Evolutionary conservation across 192 early-diverging fungal species (phyloP).

Genomic region (Rhizophagus sp.): DNA sequence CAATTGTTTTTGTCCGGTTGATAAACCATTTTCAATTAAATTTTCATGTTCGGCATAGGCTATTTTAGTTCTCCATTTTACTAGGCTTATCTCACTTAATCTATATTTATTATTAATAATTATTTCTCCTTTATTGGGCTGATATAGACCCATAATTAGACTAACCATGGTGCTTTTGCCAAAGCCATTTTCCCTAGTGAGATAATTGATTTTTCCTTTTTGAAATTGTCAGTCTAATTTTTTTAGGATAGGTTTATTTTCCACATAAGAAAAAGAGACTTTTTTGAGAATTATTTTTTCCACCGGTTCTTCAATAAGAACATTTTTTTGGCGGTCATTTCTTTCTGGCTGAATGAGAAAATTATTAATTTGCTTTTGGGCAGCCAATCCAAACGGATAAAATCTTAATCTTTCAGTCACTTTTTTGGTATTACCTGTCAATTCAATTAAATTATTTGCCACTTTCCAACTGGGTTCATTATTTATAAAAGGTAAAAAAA

Average conservation of each 20-base stretch:
- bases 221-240: neutral
- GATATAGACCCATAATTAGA: conserved; percentile 22
- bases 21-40: conserved; percentile 25
- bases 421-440: too few relatives aligned
- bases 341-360: neutral
- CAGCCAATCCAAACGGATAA: neutral
- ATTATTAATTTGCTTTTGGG: neutral
- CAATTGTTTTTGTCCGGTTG: conserved; percentile 23
- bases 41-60: conserved; percentile 21
- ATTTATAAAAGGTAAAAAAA: too few relatives aligned
- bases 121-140: conserved; percentile 1
- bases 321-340: conserved; percentile 13
- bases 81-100: conserved; percentile 13
- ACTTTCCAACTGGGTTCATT: too few relatives aligned
- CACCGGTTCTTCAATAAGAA: neutral
- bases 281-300: neutral
- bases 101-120: conserved; percentile 4
- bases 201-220: conserved; percentile 3
- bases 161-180: conserved; percentile 15
- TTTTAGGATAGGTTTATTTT: conserved; percentile 10
- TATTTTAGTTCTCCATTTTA: neutral
- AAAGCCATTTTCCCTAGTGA: neutral
- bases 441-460: too few relatives aligned
- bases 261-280: neutral
- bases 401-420: neutral